Evolutionary conservation across 495 filamentous ascomycete genomes (phyloP), one percentile per base, ranked within the genome.

Genomic region (Podospora comata): DNA sequence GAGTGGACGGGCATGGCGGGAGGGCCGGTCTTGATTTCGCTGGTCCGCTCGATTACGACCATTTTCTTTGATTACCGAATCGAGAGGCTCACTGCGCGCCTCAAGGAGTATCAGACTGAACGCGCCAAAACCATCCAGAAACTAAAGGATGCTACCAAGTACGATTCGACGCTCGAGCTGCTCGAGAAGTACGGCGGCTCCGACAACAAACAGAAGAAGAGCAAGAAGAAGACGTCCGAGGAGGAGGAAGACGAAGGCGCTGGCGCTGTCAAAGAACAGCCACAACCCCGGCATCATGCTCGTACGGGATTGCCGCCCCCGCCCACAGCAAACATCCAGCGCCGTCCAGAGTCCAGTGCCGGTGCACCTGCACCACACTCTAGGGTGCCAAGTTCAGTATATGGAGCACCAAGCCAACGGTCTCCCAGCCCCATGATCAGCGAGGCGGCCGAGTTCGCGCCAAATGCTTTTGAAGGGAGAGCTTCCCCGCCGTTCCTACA

Each of bases 141-240:
- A 79, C 87, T 99, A 61, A 99, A 98, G 79, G 86, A 87, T 32
- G 93, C 93, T 20, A 99, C 95, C 44, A 96, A 91, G 75, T 99
- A 96, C 80, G 90, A 97, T 78, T 93, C 93, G 6, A 99, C 95
- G 18, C 91, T 96, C 74, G 88, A 97, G 73, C 79, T 99, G 62
- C 86, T 99, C 2, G 91, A 98, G 74, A 99, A 97, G 74, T 99
- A 99, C 76, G 94, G 92, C 53, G 91, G 87, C 0, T 80, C 85
- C 53, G 82, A 85, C 19, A 83, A 74, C 76, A 87, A 68, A 74
- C 80, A 65, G 71, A 80, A 67, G 71, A 79, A 74, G 70, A 70
- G 72, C 59, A 81, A 77, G 64, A 80, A 80, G 65, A 76, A 79
- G 66, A 65, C 58, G 1, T 68, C 57, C 18, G 74, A 68, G 9